These are phyloP conservation scores for Byssoonygena ceratinophila DNA, from an alignment of 2,329 filamentous ascomycete genomes.

Conservation along the genomic window DNA sequence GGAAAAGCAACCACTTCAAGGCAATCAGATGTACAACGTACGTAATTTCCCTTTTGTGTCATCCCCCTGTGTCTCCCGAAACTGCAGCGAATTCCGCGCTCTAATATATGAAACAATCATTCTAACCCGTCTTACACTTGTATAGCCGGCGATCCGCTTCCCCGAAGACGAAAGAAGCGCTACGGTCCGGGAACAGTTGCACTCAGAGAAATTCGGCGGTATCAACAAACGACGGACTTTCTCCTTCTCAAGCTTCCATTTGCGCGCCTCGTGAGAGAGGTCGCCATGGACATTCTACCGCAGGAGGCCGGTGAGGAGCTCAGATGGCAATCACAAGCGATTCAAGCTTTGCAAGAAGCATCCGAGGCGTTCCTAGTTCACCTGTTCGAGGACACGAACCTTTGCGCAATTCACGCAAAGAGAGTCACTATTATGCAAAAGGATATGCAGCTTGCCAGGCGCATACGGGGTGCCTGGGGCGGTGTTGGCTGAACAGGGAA, in stretches of 20 bases:
- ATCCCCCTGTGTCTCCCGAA: background rate
- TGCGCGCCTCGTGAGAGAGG: constrained; percentile 42
- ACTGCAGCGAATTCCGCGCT: background rate
- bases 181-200: constrained; percentile 75
- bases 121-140: background rate
- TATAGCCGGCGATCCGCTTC: constrained; percentile 62
- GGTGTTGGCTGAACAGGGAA: constrained; percentile 45
- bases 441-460: constrained; percentile 83
- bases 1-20: constrained; percentile 18
- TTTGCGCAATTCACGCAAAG: constrained; percentile 94
- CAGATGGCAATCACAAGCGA: constrained; percentile 92
- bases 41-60: constrained; percentile 9
- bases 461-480: constrained; percentile 69
- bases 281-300: constrained; percentile 48
- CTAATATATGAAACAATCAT: constrained; percentile 10
- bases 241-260: constrained; percentile 54
- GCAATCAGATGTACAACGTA: constrained; percentile 33
- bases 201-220: constrained; percentile 79
- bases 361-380: constrained; percentile 94
- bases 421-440: constrained; percentile 96
- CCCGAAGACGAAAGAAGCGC: constrained; percentile 49
- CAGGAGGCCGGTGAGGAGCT: constrained; percentile 55
- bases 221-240: constrained; percentile 82
- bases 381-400: constrained; percentile 91
- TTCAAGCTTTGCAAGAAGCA: constrained; percentile 85